Evolutionary conservation across 306 rosid genomes (phyloP).

Genomic region (Acacia acuminata): DNA sequence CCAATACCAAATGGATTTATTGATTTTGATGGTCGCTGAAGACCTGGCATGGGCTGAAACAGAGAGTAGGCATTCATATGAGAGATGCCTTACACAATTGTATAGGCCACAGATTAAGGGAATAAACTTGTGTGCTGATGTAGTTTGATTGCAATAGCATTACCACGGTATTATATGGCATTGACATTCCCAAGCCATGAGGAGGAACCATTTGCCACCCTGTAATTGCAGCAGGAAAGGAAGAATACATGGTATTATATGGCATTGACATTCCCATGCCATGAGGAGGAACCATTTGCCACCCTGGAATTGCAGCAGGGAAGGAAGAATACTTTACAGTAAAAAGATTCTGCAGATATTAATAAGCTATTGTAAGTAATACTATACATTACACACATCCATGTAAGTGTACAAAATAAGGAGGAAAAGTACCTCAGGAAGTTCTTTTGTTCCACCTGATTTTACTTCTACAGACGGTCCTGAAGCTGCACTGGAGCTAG

Average conservation of each 20-base stretch:
- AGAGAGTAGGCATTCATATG: conserved; percentile 37
- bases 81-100: conserved; percentile 21
- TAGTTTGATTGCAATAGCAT: conserved; percentile 40
- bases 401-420: background rate
- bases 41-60: conserved; percentile 59
- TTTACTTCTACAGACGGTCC: conserved; percentile 53
- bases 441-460: conserved; percentile 66
- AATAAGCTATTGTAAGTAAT: conserved; percentile 30
- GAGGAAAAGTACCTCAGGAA: conserved; percentile 67
- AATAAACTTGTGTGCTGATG: conserved; percentile 1
- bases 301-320: conserved; percentile 66
- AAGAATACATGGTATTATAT: conserved; percentile 54
- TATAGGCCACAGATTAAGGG: conserved; percentile 30
- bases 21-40: conserved; percentile 60
- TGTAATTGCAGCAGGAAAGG: conserved; percentile 60
- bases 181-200: conserved; percentile 55
- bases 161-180: conserved; percentile 58
- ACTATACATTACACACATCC: conserved; percentile 18
- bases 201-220: conserved; percentile 77
- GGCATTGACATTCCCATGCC: conserved; percentile 60
- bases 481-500: conserved; percentile 39
- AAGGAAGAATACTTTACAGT: conserved; percentile 51
- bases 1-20: conserved; percentile 78
- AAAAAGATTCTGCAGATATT: conserved; percentile 74
- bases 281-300: conserved; percentile 70